Evolutionary conservation across 2,329 filamentous ascomycete genomes (phyloP).

Genomic region (Diplodia mutila): DNA sequence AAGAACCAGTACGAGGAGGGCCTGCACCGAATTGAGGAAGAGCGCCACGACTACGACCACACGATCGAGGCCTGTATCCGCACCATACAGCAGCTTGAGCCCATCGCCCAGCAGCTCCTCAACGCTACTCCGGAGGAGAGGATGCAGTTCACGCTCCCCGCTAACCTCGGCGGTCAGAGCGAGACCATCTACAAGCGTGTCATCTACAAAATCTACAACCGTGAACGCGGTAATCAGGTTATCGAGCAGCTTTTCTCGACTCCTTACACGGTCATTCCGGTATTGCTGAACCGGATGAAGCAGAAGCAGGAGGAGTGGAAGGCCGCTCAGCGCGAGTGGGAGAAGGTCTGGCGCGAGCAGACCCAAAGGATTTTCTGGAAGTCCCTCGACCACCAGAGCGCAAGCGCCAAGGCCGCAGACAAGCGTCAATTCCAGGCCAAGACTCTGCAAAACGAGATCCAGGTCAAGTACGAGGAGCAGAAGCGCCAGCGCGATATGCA

Average conservation of each 20-base stretch:
- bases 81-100: slow-evolving; percentile 94
- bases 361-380: slow-evolving; percentile 94
- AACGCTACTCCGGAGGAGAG: slow-evolving; percentile 74
- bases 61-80: slow-evolving; percentile 95
- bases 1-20: slow-evolving; percentile 96
- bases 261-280: slow-evolving; percentile 84
- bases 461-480: slow-evolving; percentile 90
- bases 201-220: slow-evolving; percentile 94
- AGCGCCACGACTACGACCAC: slow-evolving; percentile 97
- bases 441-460: slow-evolving; percentile 85
- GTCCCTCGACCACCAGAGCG: slow-evolving; percentile 95
- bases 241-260: slow-evolving; percentile 83
- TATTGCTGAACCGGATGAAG: slow-evolving; percentile 86
- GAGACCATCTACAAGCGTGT: slow-evolving; percentile 97
- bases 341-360: slow-evolving; percentile 97
- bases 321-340: slow-evolving; percentile 95
- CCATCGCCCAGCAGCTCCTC: slow-evolving; percentile 87
- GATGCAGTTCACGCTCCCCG: slow-evolving; percentile 75
- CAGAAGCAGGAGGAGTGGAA: slow-evolving; percentile 98
- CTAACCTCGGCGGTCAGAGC: slow-evolving; percentile 86
- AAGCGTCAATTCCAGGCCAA: slow-evolving; percentile 92
- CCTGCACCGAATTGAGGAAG: slow-evolving; percentile 94
- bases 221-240: slow-evolving; percentile 80
- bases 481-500: slow-evolving; percentile 69
- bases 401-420: slow-evolving; percentile 83